Conservation (phyloP, 495 filamentous ascomycete genomes). For the Hypoxylon crocopeplum region DNA sequence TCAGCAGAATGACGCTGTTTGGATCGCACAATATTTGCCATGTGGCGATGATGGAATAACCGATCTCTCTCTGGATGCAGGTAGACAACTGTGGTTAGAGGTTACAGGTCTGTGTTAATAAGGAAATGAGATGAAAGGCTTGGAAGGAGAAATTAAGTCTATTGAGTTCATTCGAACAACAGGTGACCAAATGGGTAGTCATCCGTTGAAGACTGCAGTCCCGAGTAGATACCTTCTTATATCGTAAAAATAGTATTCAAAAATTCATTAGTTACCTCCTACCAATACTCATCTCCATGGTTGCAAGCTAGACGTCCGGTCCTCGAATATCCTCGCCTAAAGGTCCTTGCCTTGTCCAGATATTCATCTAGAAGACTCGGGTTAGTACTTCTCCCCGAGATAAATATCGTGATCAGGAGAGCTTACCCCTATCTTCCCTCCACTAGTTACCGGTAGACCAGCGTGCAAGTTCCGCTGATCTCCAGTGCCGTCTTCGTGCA, state of each 20-base stretch:
- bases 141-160: too few relatives aligned
- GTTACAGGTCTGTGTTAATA: slow-evolving; percentile 37
- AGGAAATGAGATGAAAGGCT: too few relatives aligned
- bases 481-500: slow-evolving; percentile 61
- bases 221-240: too few relatives aligned
- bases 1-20: slow-evolving; percentile 51
- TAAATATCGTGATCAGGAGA: too few relatives aligned
- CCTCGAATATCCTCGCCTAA: slow-evolving; percentile 47
- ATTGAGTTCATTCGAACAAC: too few relatives aligned
- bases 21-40: slow-evolving; percentile 55
- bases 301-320: slow-evolving; percentile 24
- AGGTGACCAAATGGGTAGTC: too few relatives aligned
- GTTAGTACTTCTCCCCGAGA: slow-evolving; percentile 8
- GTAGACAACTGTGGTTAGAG: slow-evolving; percentile 39
- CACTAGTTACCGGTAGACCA: slow-evolving; percentile 69
- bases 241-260: too few relatives aligned
- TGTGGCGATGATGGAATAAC: slow-evolving; percentile 42
- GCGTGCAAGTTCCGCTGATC: slow-evolving; percentile 74
- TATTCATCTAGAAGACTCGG: slow-evolving; percentile 63
- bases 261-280: too few relatives aligned
- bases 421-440: slow-evolving; percentile 69
- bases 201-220: too few relatives aligned
- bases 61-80: slow-evolving; percentile 36
- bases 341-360: slow-evolving; percentile 64
- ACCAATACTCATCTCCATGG: too few relatives aligned